phyloP scores from a whole-genome alignment of 257 asterid genomes.

The Thymus quinquecostatus region DNA sequence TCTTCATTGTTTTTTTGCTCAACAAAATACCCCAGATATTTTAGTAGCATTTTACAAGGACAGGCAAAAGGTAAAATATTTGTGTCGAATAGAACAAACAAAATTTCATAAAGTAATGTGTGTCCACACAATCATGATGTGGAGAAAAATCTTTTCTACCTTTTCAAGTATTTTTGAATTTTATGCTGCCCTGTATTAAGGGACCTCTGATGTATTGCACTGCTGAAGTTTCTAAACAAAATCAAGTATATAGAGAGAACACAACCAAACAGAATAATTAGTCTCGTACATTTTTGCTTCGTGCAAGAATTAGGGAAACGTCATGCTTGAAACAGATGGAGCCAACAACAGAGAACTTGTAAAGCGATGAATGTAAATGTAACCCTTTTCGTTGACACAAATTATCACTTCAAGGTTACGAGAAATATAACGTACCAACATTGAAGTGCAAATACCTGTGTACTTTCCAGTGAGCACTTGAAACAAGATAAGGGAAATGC shows the following conservation, averaged over 20 bases:
- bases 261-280: neutral
- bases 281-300: neutral
- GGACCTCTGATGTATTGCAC: neutral
- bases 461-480: neutral
- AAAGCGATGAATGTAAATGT: neutral
- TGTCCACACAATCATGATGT: neutral
- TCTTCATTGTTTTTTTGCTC: neutral
- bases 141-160: neutral
- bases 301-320: neutral
- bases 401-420: neutral
- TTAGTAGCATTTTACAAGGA: conserved; percentile 8
- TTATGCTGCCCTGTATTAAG: too few relatives aligned
- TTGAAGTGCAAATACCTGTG: neutral
- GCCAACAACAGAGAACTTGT: neutral
- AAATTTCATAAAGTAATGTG: neutral
- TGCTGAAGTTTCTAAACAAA: neutral
- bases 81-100: neutral
- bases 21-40: neutral
- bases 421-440: neutral
- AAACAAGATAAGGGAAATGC: neutral
- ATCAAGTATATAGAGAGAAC: neutral
- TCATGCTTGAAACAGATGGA: neutral
- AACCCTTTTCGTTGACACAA: neutral
- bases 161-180: too few relatives aligned
- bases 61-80: neutral